Evolutionary conservation across 495 filamentous ascomycete species (phyloP).

Genomic region (Hypoxylon crocopeplum): DNA sequence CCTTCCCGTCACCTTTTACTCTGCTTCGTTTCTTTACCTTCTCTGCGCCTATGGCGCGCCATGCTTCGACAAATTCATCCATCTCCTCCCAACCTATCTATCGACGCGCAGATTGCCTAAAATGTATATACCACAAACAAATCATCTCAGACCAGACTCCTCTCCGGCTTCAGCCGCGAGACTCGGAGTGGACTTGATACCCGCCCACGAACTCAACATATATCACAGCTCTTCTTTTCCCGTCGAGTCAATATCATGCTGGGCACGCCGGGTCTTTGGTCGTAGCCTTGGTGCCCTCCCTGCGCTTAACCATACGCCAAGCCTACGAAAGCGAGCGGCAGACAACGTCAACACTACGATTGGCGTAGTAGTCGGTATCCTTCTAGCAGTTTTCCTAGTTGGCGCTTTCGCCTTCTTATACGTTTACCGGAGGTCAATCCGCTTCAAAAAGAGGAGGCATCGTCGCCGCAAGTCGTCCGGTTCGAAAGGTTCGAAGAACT

Average conservation of each 20-base stretch:
- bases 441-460: constrained; percentile 25
- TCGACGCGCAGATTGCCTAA: constrained; percentile 16
- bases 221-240: constrained; percentile 12
- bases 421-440: constrained; percentile 41
- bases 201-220: constrained; percentile 2
- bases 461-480: constrained; percentile 32
- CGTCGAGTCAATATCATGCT: constrained; percentile 3
- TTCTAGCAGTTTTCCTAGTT: constrained; percentile 42
- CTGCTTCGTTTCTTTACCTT: constrained; percentile 26
- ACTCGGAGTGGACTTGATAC: constrained; percentile 4
- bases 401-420: constrained; percentile 39
- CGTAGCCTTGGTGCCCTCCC: constrained; percentile 5
- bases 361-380: constrained; percentile 44
- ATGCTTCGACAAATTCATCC: constrained; percentile 15
- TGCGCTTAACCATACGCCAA: constrained; percentile 6
- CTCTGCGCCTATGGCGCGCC: constrained; percentile 30
- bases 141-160: constrained; percentile 10
- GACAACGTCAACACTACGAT: constrained; percentile 42
- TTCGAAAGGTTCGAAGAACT: constrained; percentile 37
- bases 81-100: constrained; percentile 11
- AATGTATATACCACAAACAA: constrained; percentile 34
- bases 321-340: constrained; percentile 17
- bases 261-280: constrained; percentile 8
- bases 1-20: constrained; percentile 6
- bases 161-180: constrained; percentile 19